Evolutionary conservation across 805 yeast genomes (phyloP).

Genomic region (Candida silvicultrix): DNA sequence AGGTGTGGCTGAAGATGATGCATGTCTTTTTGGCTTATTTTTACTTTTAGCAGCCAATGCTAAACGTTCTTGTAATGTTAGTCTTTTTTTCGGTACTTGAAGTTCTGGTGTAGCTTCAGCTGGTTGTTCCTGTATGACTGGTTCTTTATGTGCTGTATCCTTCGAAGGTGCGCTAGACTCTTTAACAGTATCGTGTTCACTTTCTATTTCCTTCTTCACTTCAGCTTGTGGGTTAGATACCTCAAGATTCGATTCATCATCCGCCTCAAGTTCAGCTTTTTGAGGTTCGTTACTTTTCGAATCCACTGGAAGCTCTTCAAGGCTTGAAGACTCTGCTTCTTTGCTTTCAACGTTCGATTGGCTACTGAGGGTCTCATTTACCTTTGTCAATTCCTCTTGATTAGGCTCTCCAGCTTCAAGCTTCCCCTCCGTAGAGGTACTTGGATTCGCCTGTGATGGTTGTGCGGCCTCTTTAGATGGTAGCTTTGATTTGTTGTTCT

Average conservation of each 20-base stretch:
- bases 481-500: background rate
- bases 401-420: no score
- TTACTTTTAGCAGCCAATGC: conserved; percentile 65
- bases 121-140: background rate
- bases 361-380: no score
- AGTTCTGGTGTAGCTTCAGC: conserved; percentile 1
- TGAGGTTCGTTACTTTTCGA: no score
- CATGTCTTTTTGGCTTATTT: conserved; percentile 22
- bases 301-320: no score
- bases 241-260: no score
- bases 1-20: conserved; percentile 5
- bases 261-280: no score
- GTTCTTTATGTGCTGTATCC: background rate
- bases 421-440: no score
- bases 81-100: conserved; percentile 40
- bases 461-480: background rate
- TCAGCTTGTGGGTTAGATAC: no score
- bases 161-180: background rate
- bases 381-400: no score
- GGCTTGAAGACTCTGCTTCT: no score
- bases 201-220: no score
- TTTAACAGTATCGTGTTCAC: background rate
- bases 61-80: conserved; percentile 78
- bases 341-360: no score
- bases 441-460: background rate